Conservation (phyloP, 129 eudicot genomes). For the Mikania micrantha region DNA sequence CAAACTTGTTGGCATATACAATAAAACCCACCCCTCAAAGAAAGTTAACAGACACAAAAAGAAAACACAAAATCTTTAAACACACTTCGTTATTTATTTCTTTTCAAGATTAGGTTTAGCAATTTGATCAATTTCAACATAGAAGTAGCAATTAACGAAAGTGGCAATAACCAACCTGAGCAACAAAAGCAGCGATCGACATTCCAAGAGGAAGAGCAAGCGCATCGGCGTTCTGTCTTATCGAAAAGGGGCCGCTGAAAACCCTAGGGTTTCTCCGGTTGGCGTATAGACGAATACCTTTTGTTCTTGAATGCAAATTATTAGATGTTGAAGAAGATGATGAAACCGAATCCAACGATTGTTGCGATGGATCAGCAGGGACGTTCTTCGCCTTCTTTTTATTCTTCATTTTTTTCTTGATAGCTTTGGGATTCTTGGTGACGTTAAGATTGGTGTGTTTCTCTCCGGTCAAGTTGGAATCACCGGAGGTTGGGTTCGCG, state of each 20-base stretch:
- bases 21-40: neutral
- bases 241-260: conserved; percentile 5
- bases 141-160: neutral
- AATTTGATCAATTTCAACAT: neutral
- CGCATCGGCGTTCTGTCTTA: conserved; percentile 27
- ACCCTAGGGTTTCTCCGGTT: conserved; percentile 27
- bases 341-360: conserved; percentile 14
- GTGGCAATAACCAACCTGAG: conserved; percentile 59
- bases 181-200: conserved; percentile 78
- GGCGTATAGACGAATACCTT: conserved; percentile 11
- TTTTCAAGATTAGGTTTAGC: conserved; percentile 10
- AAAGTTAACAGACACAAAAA: too few species aligned
- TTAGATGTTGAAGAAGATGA: conserved; percentile 12
- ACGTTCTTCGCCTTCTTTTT: conserved; percentile 20
- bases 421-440: neutral
- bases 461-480: neutral
- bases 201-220: conserved; percentile 84
- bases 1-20: conserved; percentile 2
- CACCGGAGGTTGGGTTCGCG: conserved; percentile 6
- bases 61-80: neutral
- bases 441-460: neutral
- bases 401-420: conserved; percentile 22
- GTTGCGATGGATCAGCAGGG: conserved; percentile 11
- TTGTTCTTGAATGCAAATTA: neutral
- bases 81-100: neutral